Evolutionary conservation across 169 alveolate genomes (phyloP).

Genomic region (Toxoplasma gondii): DNA sequence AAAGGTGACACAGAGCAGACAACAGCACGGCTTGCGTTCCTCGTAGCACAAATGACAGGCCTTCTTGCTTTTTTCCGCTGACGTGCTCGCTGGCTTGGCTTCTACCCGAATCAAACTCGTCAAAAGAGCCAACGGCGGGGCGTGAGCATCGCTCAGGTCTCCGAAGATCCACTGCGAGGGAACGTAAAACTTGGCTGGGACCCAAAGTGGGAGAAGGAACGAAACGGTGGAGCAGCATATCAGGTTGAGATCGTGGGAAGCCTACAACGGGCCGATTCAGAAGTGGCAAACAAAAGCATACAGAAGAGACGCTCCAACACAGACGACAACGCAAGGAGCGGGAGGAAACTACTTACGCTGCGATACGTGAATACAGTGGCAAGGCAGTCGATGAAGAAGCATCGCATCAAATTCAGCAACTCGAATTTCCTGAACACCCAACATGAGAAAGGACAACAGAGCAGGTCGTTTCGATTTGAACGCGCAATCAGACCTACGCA

Average conservation of each 20-base stretch:
- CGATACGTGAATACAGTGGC: conserved; percentile 37
- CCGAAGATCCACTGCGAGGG: too few species aligned
- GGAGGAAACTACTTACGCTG: background rate
- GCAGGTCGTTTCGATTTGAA: background rate
- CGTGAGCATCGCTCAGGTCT: too few species aligned
- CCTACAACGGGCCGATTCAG: background rate
- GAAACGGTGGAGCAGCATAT: background rate
- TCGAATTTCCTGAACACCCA: conserved; percentile 23
- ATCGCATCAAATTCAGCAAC: background rate
- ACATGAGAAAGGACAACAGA: background rate
- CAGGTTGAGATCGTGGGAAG: background rate
- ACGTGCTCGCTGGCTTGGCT: too few species aligned
- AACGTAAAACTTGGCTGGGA: too few species aligned
- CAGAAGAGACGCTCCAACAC: background rate
- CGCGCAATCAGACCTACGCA: too few species aligned
- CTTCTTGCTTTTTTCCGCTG: too few species aligned
- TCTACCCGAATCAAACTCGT: too few species aligned
- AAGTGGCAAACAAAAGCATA: background rate
- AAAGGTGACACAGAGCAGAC: too few species aligned
- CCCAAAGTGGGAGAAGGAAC: too few species aligned
- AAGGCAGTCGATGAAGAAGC: conserved; percentile 41
- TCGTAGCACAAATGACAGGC: too few species aligned
- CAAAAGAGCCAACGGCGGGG: too few species aligned
- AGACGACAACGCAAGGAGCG: background rate
- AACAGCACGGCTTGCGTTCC: too few species aligned